A percentile compares a stretch with the other conserved stretches of the same genome.
phyloP scores from a whole-genome alignment of 2,329 filamentous ascomycete genomes.

The Tothia fuscella region DNA sequence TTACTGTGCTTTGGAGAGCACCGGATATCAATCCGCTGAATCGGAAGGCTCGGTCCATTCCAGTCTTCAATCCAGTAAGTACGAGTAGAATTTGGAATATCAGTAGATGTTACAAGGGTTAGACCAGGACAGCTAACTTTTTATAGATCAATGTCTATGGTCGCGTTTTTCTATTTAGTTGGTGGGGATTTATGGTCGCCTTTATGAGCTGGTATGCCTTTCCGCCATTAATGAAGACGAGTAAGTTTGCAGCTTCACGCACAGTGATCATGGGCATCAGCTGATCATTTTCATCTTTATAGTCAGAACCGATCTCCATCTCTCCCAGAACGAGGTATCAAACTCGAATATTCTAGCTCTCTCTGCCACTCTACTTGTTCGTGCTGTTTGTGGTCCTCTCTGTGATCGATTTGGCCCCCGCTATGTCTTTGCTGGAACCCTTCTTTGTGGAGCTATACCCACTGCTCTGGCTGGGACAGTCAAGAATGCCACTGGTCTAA shows the following conservation, averaged over 20 bases:
- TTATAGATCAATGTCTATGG: background rate
- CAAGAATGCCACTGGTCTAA: slow-evolving; percentile 54
- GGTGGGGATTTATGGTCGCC: slow-evolving; percentile 73
- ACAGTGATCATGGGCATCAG: too few relatives aligned
- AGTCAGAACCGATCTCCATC: slow-evolving; percentile 60
- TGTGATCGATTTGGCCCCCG: slow-evolving; percentile 79
- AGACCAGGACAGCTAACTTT: too few relatives aligned
- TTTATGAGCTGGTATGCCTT: slow-evolving; percentile 62
- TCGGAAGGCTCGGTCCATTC: slow-evolving; percentile 69
- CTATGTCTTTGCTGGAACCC: slow-evolving; percentile 61
- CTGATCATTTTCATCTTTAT: background rate
- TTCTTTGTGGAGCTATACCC: slow-evolving; percentile 70
- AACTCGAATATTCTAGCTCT: slow-evolving; percentile 89
- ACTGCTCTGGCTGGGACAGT: slow-evolving; percentile 72
- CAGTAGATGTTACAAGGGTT: too few relatives aligned
- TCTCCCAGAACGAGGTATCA: slow-evolving; percentile 58
- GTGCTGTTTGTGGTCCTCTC: slow-evolving; percentile 66
- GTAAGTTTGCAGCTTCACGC: slow-evolving; percentile 31
- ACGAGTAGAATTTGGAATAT: too few relatives aligned
- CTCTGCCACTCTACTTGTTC: slow-evolving; percentile 49
- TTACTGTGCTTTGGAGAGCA: slow-evolving; percentile 30
- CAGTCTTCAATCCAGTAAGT: slow-evolving; percentile 65
- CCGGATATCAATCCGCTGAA: slow-evolving; percentile 77
- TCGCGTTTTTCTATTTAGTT: slow-evolving; percentile 84
- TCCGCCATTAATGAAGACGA: slow-evolving; percentile 66